Percentiles rank a stretch among this genome's conserved stretches.
Evolutionary conservation across 495 filamentous ascomycete species (phyloP).

Genomic region (Penicillium turbatum): DNA sequence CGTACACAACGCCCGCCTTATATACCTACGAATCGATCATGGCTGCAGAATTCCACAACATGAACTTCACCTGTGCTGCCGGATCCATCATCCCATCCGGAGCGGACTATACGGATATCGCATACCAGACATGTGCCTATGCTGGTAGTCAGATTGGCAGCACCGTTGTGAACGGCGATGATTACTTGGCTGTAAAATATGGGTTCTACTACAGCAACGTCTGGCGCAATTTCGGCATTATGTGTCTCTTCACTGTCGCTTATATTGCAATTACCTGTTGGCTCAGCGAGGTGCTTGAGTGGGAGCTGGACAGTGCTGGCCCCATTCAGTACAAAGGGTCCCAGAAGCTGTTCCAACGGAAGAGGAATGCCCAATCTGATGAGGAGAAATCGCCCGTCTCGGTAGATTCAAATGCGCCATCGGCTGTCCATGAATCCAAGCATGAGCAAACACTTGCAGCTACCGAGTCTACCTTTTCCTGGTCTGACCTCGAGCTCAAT

Average conservation of each 20-base stretch:
- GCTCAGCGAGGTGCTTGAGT: conserved; percentile 54
- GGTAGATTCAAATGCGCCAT: conserved; percentile 16
- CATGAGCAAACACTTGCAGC: conserved; percentile 36
- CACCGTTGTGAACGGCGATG: conserved; percentile 46
- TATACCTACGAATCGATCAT: conserved; percentile 66
- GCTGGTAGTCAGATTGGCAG: conserved; percentile 47
- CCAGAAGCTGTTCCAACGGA: conserved; percentile 44
- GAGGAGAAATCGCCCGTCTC: conserved; percentile 41
- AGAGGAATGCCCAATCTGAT: conserved; percentile 42
- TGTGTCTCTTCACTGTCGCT: conserved; percentile 56
- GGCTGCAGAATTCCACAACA: conserved; percentile 50
- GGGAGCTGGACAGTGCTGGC: conserved; percentile 60
- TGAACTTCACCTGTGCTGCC: conserved; percentile 44
- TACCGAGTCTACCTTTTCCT: conserved; percentile 48
- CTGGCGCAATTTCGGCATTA: conserved; percentile 64
- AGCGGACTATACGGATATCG: conserved; percentile 44
- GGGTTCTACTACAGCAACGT: conserved; percentile 52
- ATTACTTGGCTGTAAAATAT: conserved; percentile 50
- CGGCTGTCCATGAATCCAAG: conserved; percentile 12
- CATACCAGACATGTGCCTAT: conserved; percentile 58
- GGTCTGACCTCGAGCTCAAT: conserved; percentile 53
- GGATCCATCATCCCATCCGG: conserved; percentile 56
- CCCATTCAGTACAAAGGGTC: conserved; percentile 51
- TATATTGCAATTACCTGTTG: conserved; percentile 52
- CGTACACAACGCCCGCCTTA: conserved; percentile 60